Evolutionary conservation across 1,139 yeast genomes (phyloP).

Genomic region (Candida sp.): DNA sequence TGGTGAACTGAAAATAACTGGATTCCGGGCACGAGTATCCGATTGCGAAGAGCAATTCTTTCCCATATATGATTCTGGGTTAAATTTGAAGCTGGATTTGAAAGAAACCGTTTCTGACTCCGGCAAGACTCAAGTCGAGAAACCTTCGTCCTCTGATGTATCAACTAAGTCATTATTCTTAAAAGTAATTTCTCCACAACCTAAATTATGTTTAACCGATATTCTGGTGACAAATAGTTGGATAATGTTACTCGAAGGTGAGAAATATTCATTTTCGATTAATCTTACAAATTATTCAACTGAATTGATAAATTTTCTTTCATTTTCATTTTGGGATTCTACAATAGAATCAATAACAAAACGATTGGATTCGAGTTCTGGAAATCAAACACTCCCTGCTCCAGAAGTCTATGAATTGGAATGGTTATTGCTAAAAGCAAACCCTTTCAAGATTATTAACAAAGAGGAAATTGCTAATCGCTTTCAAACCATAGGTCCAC

Average conservation of each 20-base stretch:
- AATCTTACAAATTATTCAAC: slow-evolving; percentile 55
- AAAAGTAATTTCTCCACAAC: slow-evolving; percentile 63
- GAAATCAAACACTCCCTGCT: slow-evolving; percentile 42
- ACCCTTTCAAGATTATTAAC: slow-evolving; percentile 50
- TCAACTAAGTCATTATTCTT: slow-evolving; percentile 16
- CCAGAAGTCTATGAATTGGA: slow-evolving; percentile 75
- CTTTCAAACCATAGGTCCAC: slow-evolving; percentile 31
- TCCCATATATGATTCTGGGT: slow-evolving; percentile 25
- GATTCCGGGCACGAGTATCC: slow-evolving; percentile 26
- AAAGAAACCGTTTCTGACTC: not conserved
- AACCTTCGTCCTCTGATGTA: slow-evolving; percentile 12
- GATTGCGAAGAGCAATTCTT: slow-evolving; percentile 30
- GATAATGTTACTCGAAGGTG: slow-evolving; percentile 83
- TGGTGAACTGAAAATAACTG: slow-evolving; percentile 30
- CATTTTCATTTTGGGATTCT: slow-evolving; percentile 71
- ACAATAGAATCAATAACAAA: slow-evolving; percentile 61
- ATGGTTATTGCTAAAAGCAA: slow-evolving; percentile 56
- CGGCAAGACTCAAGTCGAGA: not conserved
- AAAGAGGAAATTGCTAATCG: slow-evolving; percentile 31
- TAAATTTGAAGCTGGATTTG: slow-evolving; percentile 3
- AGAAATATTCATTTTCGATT: slow-evolving; percentile 48
- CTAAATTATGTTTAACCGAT: slow-evolving; percentile 52
- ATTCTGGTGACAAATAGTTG: slow-evolving; percentile 61
- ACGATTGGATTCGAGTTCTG: slow-evolving; percentile 21
- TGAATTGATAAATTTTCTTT: slow-evolving; percentile 52